phyloP scores from a whole-genome alignment of 73 alveolate genomes.

The Symbiodinium pilosum region DNA sequence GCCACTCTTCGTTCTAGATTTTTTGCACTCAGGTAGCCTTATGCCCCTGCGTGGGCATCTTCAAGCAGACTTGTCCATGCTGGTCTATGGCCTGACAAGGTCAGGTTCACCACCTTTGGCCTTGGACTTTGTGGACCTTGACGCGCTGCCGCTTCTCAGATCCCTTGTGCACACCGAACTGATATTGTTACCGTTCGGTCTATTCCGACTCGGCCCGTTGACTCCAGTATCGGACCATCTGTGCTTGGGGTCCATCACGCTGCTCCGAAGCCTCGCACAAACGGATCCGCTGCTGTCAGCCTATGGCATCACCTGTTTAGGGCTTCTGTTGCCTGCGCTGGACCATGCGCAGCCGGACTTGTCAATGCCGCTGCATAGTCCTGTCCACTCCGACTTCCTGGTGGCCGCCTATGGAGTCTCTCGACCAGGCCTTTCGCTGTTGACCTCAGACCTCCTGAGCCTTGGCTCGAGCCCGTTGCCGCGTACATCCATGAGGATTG shows the following conservation, averaged over 20 bases:
- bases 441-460: neutral
- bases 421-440: neutral
- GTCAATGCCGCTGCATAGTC: neutral
- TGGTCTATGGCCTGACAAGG: constrained; percentile 41
- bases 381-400: neutral
- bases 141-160: neutral
- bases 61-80: neutral
- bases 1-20: constrained; percentile 8
- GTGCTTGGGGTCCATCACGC: neutral
- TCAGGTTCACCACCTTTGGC: neutral
- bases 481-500: neutral
- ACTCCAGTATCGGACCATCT: constrained; percentile 22
- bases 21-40: neutral
- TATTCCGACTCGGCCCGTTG: neutral
- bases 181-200: neutral
- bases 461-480: neutral
- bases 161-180: neutral
- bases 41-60: neutral
- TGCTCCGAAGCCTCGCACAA: neutral
- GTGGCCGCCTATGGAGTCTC: constrained; percentile 29
- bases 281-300: neutral
- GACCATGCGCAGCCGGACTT: constrained; percentile 5
- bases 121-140: constrained; percentile 53
- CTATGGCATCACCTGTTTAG: constrained; percentile 41
- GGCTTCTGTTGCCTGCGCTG: neutral